phyloP scores from a whole-genome alignment of 2,329 filamentous ascomycete genomes.

The Allantophomopsis lycopodina region DNA sequence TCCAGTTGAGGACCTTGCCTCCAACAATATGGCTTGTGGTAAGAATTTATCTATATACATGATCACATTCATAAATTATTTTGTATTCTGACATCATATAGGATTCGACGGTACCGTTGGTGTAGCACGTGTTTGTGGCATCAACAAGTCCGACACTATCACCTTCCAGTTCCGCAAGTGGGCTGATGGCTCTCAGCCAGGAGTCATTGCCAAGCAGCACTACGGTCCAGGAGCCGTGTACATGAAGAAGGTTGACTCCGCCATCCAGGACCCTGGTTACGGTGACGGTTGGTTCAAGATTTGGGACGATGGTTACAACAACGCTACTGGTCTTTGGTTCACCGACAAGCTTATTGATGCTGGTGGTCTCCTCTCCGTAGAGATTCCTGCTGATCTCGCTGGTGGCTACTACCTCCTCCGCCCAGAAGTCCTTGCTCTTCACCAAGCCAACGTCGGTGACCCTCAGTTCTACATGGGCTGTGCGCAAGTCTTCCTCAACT shows the following conservation, averaged over 20 bases:
- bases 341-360: slow-evolving; percentile 53
- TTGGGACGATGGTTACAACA: slow-evolving; percentile 54
- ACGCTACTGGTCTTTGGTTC: slow-evolving; percentile 45
- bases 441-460: slow-evolving; percentile 40
- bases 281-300: slow-evolving; percentile 71
- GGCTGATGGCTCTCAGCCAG: slow-evolving; percentile 37
- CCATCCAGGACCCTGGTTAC: slow-evolving; percentile 33
- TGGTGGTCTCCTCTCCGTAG: slow-evolving; percentile 47
- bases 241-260: slow-evolving; percentile 52
- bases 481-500: slow-evolving; percentile 53
- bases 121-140: slow-evolving; percentile 30
- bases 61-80: no score
- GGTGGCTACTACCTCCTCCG: slow-evolving; percentile 59
- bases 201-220: slow-evolving; percentile 45
- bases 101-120: slow-evolving; percentile 31
- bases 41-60: slow-evolving; percentile 16
- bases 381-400: slow-evolving; percentile 45
- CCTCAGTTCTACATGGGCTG: slow-evolving; percentile 67
- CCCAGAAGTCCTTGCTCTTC: slow-evolving; percentile 56
- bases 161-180: slow-evolving; percentile 50
- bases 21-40: slow-evolving; percentile 60
- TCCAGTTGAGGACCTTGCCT: slow-evolving; percentile 42
- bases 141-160: slow-evolving; percentile 11
- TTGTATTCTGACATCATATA: slow-evolving; percentile 8
- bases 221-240: slow-evolving; percentile 62